Conservation (phyloP, 1,139 yeast genomes). For the Diutina rugosa region DNA sequence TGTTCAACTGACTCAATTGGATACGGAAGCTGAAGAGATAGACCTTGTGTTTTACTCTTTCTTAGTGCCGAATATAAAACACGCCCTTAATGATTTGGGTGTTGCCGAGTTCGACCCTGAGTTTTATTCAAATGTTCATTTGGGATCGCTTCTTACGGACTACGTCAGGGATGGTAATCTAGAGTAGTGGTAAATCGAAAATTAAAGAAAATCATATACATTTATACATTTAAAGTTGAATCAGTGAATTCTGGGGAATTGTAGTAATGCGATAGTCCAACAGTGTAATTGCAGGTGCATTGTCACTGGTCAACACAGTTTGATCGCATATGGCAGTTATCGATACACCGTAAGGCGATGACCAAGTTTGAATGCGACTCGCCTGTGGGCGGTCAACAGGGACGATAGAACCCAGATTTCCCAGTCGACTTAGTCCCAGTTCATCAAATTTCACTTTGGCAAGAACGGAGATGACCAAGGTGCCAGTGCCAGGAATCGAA, state of each 20-base stretch:
- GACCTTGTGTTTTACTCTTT: conserved; percentile 76
- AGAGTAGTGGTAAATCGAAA: neutral
- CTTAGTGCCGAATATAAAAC: conserved; percentile 46
- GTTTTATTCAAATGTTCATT: conserved; percentile 19
- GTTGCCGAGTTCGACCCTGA: conserved; percentile 8
- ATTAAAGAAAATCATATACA: neutral
- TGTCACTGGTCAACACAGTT: conserved; percentile 26
- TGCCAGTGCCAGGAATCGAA: conserved; percentile 56
- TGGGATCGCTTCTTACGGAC: conserved; percentile 21
- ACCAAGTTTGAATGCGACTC: conserved; percentile 6
- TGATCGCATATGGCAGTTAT: conserved; percentile 49
- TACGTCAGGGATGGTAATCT: conserved; percentile 9
- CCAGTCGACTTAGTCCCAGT: conserved; percentile 49
- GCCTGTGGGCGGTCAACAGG: conserved; percentile 7
- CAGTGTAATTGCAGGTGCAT: conserved; percentile 36
- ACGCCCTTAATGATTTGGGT: conserved; percentile 36
- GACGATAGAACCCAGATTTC: conserved; percentile 42
- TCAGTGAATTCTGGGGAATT: conserved; percentile 44
- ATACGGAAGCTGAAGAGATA: conserved; percentile 17
- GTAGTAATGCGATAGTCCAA: conserved; percentile 56
- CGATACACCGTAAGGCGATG: conserved; percentile 52
- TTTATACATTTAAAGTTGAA: conserved; percentile 6
- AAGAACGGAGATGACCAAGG: conserved; percentile 38
- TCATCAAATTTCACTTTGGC: conserved; percentile 68
- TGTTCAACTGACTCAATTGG: conserved; percentile 34